phyloP scores from a whole-genome alignment of 108 stramenopile genomes.

The Conticribra guillardii region DNA sequence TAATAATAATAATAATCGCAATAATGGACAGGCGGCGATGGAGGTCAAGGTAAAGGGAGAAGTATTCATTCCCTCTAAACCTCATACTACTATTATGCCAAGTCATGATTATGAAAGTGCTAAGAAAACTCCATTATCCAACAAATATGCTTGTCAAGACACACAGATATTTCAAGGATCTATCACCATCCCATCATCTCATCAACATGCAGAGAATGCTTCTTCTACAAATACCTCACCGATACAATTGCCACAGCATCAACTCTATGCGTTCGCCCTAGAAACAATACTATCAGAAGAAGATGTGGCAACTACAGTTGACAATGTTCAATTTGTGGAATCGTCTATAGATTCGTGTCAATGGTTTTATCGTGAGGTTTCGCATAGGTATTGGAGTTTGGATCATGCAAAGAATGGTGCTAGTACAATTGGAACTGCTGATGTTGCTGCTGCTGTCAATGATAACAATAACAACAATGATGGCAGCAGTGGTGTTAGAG shows the following conservation, averaged over 20 bases:
- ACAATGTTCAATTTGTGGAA: conserved; percentile 27
- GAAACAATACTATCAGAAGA: conserved; percentile 15
- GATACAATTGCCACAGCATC: neutral
- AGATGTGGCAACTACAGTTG: conserved; percentile 15
- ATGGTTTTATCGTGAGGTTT: conserved; percentile 17
- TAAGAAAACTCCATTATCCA: no score
- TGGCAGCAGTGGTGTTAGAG: no score
- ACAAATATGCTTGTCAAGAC: neutral
- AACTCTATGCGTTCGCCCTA: conserved; percentile 9
- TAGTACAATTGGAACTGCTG: no score
- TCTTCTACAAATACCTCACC: neutral
- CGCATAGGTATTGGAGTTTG: neutral
- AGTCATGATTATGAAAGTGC: no score
- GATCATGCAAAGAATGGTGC: no score
- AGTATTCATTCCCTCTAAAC: neutral
- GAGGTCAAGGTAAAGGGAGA: conserved; percentile 1
- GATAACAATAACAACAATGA: no score
- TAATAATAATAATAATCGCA: neutral
- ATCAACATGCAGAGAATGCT: neutral
- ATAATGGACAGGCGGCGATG: neutral
- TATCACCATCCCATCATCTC: neutral
- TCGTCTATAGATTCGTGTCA: conserved; percentile 17
- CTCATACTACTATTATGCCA: no score
- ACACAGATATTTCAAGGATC: neutral
- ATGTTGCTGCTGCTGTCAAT: no score